Percentiles rank a stretch among this genome's conserved stretches.
These are phyloP conservation scores for Mrakia frigida DNA, from an alignment of 768 basidiomycete genomes.

Conservation along the genomic window DNA sequence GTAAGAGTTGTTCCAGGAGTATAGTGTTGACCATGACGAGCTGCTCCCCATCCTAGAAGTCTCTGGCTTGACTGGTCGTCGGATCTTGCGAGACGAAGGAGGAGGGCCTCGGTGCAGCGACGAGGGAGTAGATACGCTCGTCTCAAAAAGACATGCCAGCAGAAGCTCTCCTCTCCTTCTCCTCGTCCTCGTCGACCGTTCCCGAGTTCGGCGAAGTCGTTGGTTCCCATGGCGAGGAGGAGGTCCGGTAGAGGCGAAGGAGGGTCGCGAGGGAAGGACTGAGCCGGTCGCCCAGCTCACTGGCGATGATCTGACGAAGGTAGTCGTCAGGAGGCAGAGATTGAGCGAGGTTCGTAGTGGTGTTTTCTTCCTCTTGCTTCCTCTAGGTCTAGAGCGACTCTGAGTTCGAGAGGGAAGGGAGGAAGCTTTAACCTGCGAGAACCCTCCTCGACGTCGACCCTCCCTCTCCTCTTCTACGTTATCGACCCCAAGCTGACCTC, in stretches of 20 bases:
- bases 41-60: constrained; percentile 10
- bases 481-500: not conserved
- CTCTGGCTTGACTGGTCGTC: not conserved
- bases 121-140: not conserved
- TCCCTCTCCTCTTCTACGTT: not conserved
- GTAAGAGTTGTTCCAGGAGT: not conserved
- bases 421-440: not conserved
- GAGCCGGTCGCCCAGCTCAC: too few relatives aligned
- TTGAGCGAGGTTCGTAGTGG: not conserved
- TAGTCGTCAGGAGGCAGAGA: constrained; percentile 17
- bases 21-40: constrained; percentile 14
- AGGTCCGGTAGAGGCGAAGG: not conserved
- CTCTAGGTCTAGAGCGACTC: not conserved
- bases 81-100: not conserved
- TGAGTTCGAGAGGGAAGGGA: not conserved
- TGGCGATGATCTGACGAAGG: not conserved
- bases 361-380: too few relatives aligned
- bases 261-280: too few relatives aligned
- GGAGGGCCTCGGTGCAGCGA: constrained; percentile 1
- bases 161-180: too few relatives aligned
- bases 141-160: constrained; percentile 19
- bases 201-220: constrained; percentile 18
- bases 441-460: not conserved
- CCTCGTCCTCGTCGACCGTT: not conserved
- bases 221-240: constrained; percentile 20